Percentiles rank a stretch among this genome's conserved stretches.
Conservation (phyloP, 495 filamentous ascomycete species). For the Daldinia vernicosa region DNA sequence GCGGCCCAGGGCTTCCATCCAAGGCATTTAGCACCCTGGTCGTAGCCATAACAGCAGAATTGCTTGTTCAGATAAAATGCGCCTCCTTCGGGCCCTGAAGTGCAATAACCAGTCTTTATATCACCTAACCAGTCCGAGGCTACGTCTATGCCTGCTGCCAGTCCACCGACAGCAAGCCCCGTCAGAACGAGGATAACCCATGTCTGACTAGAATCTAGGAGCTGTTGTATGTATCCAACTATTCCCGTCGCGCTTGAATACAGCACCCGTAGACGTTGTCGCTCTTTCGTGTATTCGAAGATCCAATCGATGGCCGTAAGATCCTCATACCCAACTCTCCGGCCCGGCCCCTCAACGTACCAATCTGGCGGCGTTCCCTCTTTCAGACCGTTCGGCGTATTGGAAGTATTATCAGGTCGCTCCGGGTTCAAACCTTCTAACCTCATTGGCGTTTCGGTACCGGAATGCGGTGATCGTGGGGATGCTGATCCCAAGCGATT, state of each 20-base stretch:
- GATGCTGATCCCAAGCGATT: slow-evolving; percentile 34
- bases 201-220: slow-evolving; percentile 86
- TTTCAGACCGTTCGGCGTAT: slow-evolving; percentile 54
- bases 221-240: slow-evolving; percentile 72
- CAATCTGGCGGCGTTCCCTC: slow-evolving; percentile 78
- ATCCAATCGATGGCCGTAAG: slow-evolving; percentile 99
- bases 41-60: slow-evolving; percentile 93
- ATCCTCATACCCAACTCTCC: slow-evolving; percentile 94
- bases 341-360: slow-evolving; percentile 90
- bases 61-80: slow-evolving; percentile 87
- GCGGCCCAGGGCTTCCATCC: slow-evolving; percentile 88
- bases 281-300: slow-evolving; percentile 97
- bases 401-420: slow-evolving; percentile 4
- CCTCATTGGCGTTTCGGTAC: slow-evolving; percentile 33
- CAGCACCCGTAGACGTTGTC: slow-evolving; percentile 82
- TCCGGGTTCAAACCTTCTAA: slow-evolving; percentile 27
- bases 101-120: slow-evolving; percentile 91
- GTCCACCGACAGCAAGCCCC: slow-evolving; percentile 79
- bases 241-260: slow-evolving; percentile 74
- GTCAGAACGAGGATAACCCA: slow-evolving; percentile 84
- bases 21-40: slow-evolving; percentile 76
- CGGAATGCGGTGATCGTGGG: slow-evolving; percentile 34
- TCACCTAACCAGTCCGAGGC: slow-evolving; percentile 95
- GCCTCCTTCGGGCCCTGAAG: slow-evolving; percentile 74
- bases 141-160: slow-evolving; percentile 90